Conservation (phyloP, 2,329 filamentous ascomycete genomes). For the Claviceps purpurea region DNA sequence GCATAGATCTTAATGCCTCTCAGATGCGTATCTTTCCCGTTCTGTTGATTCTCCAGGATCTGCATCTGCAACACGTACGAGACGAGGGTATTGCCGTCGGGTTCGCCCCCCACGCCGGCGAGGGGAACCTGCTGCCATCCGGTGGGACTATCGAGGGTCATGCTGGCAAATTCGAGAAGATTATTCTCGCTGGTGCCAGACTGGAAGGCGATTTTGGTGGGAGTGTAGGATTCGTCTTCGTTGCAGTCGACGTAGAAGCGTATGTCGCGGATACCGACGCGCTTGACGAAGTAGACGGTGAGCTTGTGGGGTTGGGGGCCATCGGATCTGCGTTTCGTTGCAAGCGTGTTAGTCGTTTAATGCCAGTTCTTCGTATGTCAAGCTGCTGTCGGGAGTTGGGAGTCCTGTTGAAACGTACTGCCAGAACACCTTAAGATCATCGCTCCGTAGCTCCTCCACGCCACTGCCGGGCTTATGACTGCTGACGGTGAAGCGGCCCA, state of each 20-base stretch:
- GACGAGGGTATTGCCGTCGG: conserved; percentile 61
- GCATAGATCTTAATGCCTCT: conserved; percentile 80
- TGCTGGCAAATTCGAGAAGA: conserved; percentile 72
- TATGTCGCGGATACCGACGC: conserved; percentile 64
- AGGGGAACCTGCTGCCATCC: conserved; percentile 84
- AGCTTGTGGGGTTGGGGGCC: conserved; percentile 72
- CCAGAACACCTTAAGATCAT: conserved; percentile 64
- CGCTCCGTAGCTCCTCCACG: conserved; percentile 60
- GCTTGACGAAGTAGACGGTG: conserved; percentile 75
- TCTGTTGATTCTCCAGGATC: conserved; percentile 94
- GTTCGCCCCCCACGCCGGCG: conserved; percentile 38
- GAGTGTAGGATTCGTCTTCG: conserved; percentile 91
- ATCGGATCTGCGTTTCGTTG: conserved; percentile 46
- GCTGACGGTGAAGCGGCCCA: conserved; percentile 72
- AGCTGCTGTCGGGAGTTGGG: background rate
- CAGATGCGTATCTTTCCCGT: conserved; percentile 97
- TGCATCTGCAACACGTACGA: conserved; percentile 84
- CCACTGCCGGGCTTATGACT: conserved; percentile 71
- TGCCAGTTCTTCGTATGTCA: background rate
- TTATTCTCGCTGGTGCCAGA: conserved; percentile 88
- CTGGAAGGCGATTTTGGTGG: conserved; percentile 78
- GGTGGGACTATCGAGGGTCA: conserved; percentile 63
- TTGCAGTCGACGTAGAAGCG: conserved; percentile 84
- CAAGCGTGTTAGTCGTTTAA: background rate
- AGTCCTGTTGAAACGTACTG: conserved; percentile 39